These are phyloP conservation scores for Pyricularia sp. DNA, from an alignment of 2,329 filamentous ascomycete genomes.

Conservation along the genomic window DNA sequence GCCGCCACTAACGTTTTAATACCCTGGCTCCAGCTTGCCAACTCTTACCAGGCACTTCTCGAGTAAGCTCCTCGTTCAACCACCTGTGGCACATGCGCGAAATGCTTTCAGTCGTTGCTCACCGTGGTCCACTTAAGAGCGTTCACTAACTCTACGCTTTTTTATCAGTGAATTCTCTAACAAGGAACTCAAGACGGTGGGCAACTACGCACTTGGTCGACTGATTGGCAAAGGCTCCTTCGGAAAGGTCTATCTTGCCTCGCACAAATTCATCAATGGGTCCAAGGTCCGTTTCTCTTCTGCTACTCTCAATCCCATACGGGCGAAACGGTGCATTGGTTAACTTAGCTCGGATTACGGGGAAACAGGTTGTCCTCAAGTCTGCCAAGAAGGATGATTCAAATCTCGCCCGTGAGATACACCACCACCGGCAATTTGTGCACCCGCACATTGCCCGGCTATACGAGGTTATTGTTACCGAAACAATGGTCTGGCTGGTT, in stretches of 20 bases:
- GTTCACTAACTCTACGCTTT: slow-evolving; percentile 4
- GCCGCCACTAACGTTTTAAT: not conserved
- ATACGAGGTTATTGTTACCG: slow-evolving; percentile 97
- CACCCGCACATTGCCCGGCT: slow-evolving; percentile 93
- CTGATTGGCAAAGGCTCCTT: slow-evolving; percentile 97
- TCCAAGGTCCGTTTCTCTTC: slow-evolving; percentile 56
- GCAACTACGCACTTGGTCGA: slow-evolving; percentile 84
- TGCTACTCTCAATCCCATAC: not conserved
- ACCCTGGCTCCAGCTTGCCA: slow-evolving; percentile 56
- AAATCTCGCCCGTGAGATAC: slow-evolving; percentile 93
- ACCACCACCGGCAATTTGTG: slow-evolving; percentile 94
- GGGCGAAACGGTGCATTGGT: not conserved
- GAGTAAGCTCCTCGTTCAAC: slow-evolving; percentile 47
- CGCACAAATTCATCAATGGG: slow-evolving; percentile 95
- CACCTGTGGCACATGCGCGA: not conserved
- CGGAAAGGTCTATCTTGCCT: slow-evolving; percentile 92
- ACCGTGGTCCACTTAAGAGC: not conserved
- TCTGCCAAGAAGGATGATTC: slow-evolving; percentile 92
- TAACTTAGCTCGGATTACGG: not conserved
- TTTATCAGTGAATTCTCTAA: slow-evolving; percentile 73
- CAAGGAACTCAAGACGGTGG: slow-evolving; percentile 79
- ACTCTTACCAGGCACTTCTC: slow-evolving; percentile 90
- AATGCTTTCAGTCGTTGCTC: not conserved
- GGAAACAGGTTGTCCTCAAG: slow-evolving; percentile 79
- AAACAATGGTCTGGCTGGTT: slow-evolving; percentile 88